These are phyloP conservation scores for Vigna nakashimae DNA, from an alignment of 306 rosid genomes.

Conservation along the genomic window DNA sequence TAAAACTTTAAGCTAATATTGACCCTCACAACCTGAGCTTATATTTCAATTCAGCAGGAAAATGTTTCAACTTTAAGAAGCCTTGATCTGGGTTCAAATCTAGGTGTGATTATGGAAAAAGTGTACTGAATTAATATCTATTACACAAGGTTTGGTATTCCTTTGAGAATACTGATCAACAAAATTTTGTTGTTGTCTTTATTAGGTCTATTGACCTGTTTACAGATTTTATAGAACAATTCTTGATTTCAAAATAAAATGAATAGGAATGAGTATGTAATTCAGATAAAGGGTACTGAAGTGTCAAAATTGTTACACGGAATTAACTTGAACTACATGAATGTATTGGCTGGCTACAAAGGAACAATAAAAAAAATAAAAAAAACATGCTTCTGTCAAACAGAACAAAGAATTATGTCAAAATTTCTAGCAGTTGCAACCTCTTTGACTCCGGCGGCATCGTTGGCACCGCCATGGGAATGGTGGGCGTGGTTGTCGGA, in stretches of 20 bases:
- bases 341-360: neutral
- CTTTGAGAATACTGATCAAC: neutral
- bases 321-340: neutral
- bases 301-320: neutral
- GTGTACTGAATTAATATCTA: neutral
- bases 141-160: neutral
- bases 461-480: neutral
- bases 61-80: neutral
- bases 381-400: slow-evolving; percentile 36
- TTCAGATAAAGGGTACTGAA: neutral
- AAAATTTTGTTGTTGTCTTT: no score
- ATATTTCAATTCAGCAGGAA: neutral
- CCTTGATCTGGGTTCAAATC: neutral
- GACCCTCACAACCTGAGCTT: no score
- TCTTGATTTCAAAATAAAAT: neutral
- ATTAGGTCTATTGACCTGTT: no score
- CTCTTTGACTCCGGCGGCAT: slow-evolving; percentile 32
- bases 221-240: neutral
- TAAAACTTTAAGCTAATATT: no score
- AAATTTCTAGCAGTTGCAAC: neutral
- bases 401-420: slow-evolving; percentile 62
- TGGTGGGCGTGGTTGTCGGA: slow-evolving; percentile 33
- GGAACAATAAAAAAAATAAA: neutral
- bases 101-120: no score
- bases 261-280: neutral